Conservation (phyloP, 2,329 filamentous ascomycete species). For the Calonectria hongkongensis region DNA sequence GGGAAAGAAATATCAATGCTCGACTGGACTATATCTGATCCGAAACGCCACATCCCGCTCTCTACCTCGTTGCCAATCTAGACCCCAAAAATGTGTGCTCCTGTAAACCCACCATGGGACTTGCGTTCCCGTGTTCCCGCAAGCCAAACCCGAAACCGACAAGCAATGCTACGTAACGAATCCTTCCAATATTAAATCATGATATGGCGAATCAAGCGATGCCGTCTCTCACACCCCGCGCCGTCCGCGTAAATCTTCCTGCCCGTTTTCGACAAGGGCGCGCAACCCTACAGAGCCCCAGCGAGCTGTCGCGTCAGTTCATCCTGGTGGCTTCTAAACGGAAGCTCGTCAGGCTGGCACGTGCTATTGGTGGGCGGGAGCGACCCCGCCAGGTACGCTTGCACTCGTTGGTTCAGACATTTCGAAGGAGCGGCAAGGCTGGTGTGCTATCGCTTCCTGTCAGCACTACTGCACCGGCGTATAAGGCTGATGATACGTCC, state of each 20-base stretch:
- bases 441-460: not conserved
- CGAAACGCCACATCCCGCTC: not conserved
- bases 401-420: slow-evolving; percentile 1
- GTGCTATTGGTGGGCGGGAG: slow-evolving; percentile 5
- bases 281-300: not conserved
- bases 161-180: not conserved
- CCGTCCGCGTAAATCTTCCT: not conserved
- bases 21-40: not conserved
- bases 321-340: slow-evolving; percentile 1
- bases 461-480: not conserved
- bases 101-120: not conserved
- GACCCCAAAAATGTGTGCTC: not conserved
- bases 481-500: not conserved
- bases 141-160: slow-evolving; percentile 1
- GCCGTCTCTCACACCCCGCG: not conserved
- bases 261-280: not conserved
- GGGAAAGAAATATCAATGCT: not conserved
- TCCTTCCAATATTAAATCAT: slow-evolving; percentile 2
- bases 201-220: slow-evolving; percentile 5
- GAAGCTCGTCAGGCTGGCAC: slow-evolving; percentile 6
- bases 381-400: not conserved
- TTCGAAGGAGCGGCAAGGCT: slow-evolving; percentile 8
- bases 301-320: slow-evolving; percentile 2
- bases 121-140: slow-evolving; percentile 6
- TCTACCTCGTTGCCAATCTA: not conserved